Percentiles rank a stretch among this genome's conserved stretches.
phyloP scores from a whole-genome alignment of 768 basidiomycete genomes.

The Suillus cothurnatus region DNA sequence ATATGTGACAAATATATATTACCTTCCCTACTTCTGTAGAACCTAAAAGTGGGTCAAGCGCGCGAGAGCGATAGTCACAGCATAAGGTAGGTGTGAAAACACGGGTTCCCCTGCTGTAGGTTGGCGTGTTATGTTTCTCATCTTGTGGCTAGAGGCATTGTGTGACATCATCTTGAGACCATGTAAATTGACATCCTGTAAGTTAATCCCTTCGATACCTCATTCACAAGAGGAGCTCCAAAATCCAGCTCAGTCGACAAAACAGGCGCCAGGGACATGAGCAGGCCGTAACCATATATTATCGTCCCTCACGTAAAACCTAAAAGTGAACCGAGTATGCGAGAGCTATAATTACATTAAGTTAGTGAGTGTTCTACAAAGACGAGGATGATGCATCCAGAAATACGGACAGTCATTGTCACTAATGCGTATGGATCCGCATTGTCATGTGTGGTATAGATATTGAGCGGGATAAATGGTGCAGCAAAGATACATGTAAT shows the following conservation, averaged over 20 bases:
- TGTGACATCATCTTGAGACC: too few relatives aligned
- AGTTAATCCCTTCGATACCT: too few relatives aligned
- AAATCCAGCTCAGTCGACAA: not conserved
- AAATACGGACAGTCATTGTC: conserved; percentile 21
- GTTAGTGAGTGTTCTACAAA: conserved; percentile 23
- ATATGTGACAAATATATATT: not conserved
- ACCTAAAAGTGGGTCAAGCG: not conserved
- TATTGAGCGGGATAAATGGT: conserved; percentile 23
- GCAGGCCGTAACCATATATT: not conserved
- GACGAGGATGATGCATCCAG: conserved; percentile 8
- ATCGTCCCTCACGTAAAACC: not conserved
- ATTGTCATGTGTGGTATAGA: conserved; percentile 29
- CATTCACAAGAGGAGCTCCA: not conserved
- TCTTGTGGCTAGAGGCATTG: too few relatives aligned
- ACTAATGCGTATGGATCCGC: conserved; percentile 13
- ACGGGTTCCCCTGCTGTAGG: too few relatives aligned
- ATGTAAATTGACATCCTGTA: too few relatives aligned
- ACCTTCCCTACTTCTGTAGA: not conserved
- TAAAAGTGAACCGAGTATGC: not conserved
- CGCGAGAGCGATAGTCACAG: too few relatives aligned
- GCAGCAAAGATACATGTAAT: conserved; percentile 26
- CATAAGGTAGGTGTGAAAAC: too few relatives aligned
- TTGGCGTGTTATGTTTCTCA: too few relatives aligned
- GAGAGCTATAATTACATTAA: conserved; percentile 32
- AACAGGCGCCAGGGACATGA: not conserved